Evolutionary conservation across 257 asterid genomes (phyloP).

Genomic region (Nyctanthes arbortristis): DNA sequence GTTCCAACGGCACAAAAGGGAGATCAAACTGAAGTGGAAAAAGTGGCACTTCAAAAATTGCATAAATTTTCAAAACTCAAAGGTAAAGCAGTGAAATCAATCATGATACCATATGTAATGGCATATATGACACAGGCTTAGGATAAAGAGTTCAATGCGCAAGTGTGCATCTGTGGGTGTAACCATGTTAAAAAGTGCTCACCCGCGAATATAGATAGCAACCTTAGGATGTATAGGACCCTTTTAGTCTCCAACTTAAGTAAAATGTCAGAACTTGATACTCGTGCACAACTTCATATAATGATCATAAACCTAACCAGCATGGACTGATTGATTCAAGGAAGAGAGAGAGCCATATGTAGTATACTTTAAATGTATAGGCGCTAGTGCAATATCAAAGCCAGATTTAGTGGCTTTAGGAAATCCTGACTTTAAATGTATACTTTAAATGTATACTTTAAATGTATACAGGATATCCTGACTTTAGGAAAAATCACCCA

Average conservation of each 20-base stretch:
- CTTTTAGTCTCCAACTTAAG: background rate
- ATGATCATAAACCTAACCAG: background rate
- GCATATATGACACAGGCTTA: too few species aligned
- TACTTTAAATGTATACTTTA: too few species aligned
- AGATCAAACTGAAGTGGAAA: background rate
- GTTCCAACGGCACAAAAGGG: background rate
- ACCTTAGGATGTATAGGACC: background rate
- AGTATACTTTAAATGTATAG: background rate
- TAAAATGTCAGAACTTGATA: background rate
- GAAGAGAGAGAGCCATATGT: background rate
- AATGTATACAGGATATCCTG: too few species aligned
- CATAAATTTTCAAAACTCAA: background rate
- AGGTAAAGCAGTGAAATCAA: background rate
- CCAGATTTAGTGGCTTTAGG: background rate
- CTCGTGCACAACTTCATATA: background rate
- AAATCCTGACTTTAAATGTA: too few species aligned
- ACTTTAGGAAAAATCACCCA: background rate
- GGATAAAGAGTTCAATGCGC: background rate
- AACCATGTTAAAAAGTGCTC: too few species aligned
- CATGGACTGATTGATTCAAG: background rate
- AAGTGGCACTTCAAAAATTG: background rate
- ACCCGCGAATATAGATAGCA: too few species aligned
- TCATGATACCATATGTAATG: background rate
- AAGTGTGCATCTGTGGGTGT: background rate
- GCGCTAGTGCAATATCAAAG: background rate